A percentile compares a stretch with the other conserved stretches of the same genome.
Evolutionary conservation across 495 filamentous ascomycete genomes (phyloP).

Genomic region (Xylaria nigripes): DNA sequence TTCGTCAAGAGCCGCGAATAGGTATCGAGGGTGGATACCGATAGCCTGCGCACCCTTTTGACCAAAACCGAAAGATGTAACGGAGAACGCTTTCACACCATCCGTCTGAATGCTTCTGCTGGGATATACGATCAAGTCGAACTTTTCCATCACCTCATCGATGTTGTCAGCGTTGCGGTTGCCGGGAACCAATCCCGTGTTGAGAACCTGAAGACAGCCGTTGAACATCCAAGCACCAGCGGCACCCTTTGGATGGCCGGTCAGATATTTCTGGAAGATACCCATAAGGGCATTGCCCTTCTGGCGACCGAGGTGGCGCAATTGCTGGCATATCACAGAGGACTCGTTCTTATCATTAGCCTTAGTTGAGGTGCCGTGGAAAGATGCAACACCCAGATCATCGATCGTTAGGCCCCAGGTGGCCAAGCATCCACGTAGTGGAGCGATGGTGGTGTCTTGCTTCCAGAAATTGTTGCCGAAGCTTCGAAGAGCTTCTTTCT

Average conservation of each 20-base stretch:
- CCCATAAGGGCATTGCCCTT: constrained; percentile 95
- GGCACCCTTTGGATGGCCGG: constrained; percentile 97
- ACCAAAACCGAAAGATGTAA: constrained; percentile 98
- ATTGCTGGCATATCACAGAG: constrained; percentile 92
- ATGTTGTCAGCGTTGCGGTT: constrained; percentile 99
- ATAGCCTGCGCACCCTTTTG: constrained; percentile 98
- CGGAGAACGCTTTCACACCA: constrained; percentile 94
- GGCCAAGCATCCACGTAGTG: constrained; percentile 85
- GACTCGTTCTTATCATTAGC: constrained; percentile 99
- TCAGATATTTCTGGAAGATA: constrained; percentile 99
- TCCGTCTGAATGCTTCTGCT: constrained; percentile 94
- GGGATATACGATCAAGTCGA: constrained; percentile 95
- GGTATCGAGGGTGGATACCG: constrained; percentile 91
- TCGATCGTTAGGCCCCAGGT: constrained; percentile 98
- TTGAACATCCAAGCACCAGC: constrained; percentile 99
- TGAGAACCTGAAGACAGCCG: constrained; percentile 88
- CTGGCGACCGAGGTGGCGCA: constrained; percentile 85
- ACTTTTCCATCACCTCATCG: constrained; percentile 91
- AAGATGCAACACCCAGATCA: constrained; percentile 88
- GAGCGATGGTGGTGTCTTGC: constrained; percentile 84
- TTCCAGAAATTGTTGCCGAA: constrained; percentile 99
- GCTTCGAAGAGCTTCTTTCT: constrained; percentile 82
- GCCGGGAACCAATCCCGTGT: constrained; percentile 86
- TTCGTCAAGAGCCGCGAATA: constrained; percentile 89
- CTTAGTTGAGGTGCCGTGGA: constrained; percentile 97